Conservation (phyloP, 169 alveolate genomes). For the Plasmodium adleri region DNA sequence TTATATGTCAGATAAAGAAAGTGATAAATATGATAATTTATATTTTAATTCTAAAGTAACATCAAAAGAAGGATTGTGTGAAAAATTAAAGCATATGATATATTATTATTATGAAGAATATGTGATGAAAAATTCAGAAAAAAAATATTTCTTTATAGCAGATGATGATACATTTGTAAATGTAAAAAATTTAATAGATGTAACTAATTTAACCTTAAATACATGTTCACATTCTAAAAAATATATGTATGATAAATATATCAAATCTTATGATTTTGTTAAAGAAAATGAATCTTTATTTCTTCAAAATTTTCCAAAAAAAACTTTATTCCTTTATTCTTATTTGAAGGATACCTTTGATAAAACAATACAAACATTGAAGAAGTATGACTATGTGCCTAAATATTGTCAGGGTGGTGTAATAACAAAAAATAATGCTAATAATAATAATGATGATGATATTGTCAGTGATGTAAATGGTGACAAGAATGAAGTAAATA, state of each 20-base stretch:
- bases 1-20: constrained; percentile 52
- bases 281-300: constrained; percentile 10
- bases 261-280: constrained; percentile 23
- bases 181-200: constrained; percentile 69
- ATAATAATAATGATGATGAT: no score
- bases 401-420: constrained; percentile 17
- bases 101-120: constrained; percentile 64
- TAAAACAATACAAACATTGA: constrained; percentile 8
- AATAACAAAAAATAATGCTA: not conserved
- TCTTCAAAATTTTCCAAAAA: constrained; percentile 25
- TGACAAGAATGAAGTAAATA: not conserved
- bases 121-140: constrained; percentile 24
- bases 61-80: constrained; percentile 1
- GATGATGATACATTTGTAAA: constrained; percentile 63
- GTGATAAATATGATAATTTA: constrained; percentile 9
- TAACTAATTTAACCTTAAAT: constrained; percentile 49
- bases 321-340: constrained; percentile 5
- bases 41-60: not conserved
- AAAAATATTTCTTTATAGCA: constrained; percentile 40
- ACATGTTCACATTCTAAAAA: constrained; percentile 50
- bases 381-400: constrained; percentile 45
- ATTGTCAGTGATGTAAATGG: not conserved
- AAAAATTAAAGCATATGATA: constrained; percentile 30
- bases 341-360: constrained; percentile 21
- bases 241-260: constrained; percentile 49